Evolutionary conservation across 306 rosid species (phyloP).

Genomic region (Vicia villosa): DNA sequence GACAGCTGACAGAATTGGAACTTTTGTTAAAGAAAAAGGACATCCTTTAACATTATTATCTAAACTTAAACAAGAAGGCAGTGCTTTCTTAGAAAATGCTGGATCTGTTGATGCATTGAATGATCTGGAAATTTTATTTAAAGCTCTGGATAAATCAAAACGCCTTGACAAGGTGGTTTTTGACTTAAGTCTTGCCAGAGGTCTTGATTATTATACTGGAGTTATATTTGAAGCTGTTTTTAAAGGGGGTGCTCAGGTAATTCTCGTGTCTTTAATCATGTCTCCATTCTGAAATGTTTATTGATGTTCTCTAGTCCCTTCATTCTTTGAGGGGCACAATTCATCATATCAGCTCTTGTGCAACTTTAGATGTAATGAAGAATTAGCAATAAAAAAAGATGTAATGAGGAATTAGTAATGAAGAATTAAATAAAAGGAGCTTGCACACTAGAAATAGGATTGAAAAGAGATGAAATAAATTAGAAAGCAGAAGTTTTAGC

Average conservation of each 20-base stretch:
- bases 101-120: conserved; percentile 69
- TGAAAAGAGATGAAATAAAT: not conserved
- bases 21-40: conserved; percentile 82
- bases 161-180: conserved; percentile 72
- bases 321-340: not conserved
- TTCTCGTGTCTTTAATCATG: conserved; percentile 18
- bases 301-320: not conserved
- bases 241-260: conserved; percentile 87
- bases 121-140: conserved; percentile 80
- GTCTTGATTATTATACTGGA: conserved; percentile 96
- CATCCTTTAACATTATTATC: conserved; percentile 67
- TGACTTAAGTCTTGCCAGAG: conserved; percentile 98
- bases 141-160: conserved; percentile 72
- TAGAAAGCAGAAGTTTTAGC: not conserved
- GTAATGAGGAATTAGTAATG: not conserved
- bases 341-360: too few species aligned
- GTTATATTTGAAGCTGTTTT: conserved; percentile 92
- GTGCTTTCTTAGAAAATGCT: conserved; percentile 60
- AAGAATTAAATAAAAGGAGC: too few species aligned
- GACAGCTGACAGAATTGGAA: conserved; percentile 80
- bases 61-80: conserved; percentile 70
- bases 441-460: not conserved
- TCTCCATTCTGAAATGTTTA: conserved; percentile 17
- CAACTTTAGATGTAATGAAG: too few species aligned
- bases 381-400: too few species aligned